A percentile compares a stretch with the other conserved stretches of the same genome.
phyloP scores from a whole-genome alignment of 257 asterid species.

The Solanum sitiens region DNA sequence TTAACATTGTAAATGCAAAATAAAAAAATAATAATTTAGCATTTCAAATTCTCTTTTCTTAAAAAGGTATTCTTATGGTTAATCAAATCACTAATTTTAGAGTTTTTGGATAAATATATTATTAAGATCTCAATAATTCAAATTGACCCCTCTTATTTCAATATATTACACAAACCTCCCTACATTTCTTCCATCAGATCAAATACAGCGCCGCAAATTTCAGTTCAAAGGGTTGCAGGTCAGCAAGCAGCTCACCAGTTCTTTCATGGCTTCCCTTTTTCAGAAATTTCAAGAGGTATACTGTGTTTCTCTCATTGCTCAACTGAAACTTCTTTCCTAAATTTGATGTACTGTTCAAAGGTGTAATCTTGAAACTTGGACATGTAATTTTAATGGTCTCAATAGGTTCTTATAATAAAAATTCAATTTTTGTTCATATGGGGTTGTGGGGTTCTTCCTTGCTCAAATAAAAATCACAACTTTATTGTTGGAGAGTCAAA shows the following conservation, averaged over 20 bases:
- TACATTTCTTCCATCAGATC: not conserved
- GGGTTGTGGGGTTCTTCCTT: not conserved
- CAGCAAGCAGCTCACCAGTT: not conserved
- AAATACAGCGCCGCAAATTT: not conserved
- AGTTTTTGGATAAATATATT: not conserved
- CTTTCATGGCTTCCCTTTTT: constrained; percentile 20
- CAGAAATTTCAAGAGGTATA: constrained; percentile 25
- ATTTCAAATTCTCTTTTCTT: too few species aligned
- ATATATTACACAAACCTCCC: not conserved
- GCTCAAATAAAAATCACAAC: accelerated
- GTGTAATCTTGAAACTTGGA: not conserved
- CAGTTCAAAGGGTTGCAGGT: not conserved
- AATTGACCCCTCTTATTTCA: not conserved
- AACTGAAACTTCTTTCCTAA: not conserved
- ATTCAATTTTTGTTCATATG: not conserved
- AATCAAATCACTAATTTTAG: too few species aligned
- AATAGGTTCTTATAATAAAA: not conserved
- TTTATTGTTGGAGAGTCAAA: not conserved
- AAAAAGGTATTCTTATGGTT: too few species aligned
- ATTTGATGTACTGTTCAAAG: not conserved
- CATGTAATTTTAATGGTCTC: not conserved
- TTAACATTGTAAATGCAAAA: too few species aligned
- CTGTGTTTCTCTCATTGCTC: not conserved
- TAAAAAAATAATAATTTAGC: too few species aligned
- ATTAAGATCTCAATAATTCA: not conserved